Percentiles rank a stretch among this genome's conserved stretches.
phyloP scores from a whole-genome alignment of 2,329 filamentous ascomycete genomes.

The Periglandula ipomoeae region DNA sequence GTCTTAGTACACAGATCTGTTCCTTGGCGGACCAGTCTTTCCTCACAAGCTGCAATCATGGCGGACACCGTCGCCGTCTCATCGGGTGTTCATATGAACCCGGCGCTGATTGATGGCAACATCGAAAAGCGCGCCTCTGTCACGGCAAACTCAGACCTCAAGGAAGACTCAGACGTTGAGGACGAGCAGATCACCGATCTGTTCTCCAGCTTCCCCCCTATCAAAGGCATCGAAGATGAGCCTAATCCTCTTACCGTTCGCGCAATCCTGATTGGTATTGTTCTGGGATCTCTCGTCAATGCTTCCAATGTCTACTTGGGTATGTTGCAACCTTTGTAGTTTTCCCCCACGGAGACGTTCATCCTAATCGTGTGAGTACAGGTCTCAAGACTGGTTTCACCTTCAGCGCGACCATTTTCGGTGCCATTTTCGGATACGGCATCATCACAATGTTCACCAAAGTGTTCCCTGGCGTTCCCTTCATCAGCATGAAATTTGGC shows the following conservation, averaged over 20 bases:
- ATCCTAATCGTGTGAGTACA: too few species aligned
- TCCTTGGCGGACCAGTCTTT: too few species aligned
- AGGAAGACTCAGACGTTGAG: conserved; percentile 17
- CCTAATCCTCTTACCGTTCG: conserved; percentile 43
- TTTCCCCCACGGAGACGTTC: too few species aligned
- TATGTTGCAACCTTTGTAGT: too few species aligned
- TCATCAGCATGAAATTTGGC: conserved; percentile 45
- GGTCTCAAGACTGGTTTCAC: conserved; percentile 44
- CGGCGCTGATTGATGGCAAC: background rate
- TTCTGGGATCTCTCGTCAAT: conserved; percentile 50
- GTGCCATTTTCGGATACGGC: conserved; percentile 50
- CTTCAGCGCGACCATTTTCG: conserved; percentile 38
- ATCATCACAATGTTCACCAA: conserved; percentile 45
- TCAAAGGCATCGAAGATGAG: conserved; percentile 33
- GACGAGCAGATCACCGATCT: conserved; percentile 25
- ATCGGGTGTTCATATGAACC: background rate
- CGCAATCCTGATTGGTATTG: conserved; percentile 43
- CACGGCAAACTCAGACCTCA: conserved; percentile 17
- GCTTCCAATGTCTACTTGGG: conserved; percentile 55
- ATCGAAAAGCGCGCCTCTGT: conserved; percentile 16
- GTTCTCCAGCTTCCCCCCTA: conserved; percentile 32
- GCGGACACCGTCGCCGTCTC: background rate
- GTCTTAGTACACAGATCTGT: too few species aligned
- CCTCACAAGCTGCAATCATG: too few species aligned
- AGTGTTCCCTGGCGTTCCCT: conserved; percentile 37